A percentile compares a stretch with the other conserved stretches of the same genome.
Conservation (phyloP, 331 rosid species). For the Quercus lobata region DNA sequence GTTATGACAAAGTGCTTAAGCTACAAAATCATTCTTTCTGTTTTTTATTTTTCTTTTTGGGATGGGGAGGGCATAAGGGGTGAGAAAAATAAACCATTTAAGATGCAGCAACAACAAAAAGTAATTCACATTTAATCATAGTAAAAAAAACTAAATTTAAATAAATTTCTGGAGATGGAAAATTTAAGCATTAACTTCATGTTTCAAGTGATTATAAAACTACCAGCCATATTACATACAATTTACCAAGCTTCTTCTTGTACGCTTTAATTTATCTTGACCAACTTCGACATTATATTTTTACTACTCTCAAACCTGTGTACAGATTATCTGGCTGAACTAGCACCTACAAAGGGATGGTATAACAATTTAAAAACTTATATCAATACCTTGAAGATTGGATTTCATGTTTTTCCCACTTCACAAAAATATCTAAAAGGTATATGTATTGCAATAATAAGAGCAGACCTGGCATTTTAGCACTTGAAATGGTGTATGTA, state of each 20-base stretch:
- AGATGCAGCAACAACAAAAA: neutral
- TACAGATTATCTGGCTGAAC: slow-evolving; percentile 56
- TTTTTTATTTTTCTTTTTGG: neutral
- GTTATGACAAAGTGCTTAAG: slow-evolving; percentile 9
- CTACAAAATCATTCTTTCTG: neutral
- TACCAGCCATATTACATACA: slow-evolving; percentile 22
- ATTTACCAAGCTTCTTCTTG: slow-evolving; percentile 24
- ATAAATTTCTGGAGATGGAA: neutral
- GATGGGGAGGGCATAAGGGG: neutral
- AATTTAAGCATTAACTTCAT: neutral
- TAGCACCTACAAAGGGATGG: slow-evolving; percentile 40
- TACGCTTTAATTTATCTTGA: slow-evolving; percentile 44
- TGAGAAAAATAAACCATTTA: neutral
- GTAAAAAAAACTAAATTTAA: neutral
- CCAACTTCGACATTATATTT: slow-evolving; percentile 39
- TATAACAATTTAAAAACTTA: neutral
- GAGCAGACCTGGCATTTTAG: slow-evolving; percentile 33
- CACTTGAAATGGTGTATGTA: slow-evolving; percentile 29
- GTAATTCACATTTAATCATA: neutral
- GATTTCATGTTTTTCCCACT: neutral
- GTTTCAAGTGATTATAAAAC: neutral
- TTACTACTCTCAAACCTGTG: slow-evolving; percentile 27
- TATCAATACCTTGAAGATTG: neutral
- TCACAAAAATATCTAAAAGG: neutral
- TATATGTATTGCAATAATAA: neutral